Base-by-base conservation (phyloP, 1,284 basidiomycete genomes). In the Paramarasmius palmivorus region DNA sequence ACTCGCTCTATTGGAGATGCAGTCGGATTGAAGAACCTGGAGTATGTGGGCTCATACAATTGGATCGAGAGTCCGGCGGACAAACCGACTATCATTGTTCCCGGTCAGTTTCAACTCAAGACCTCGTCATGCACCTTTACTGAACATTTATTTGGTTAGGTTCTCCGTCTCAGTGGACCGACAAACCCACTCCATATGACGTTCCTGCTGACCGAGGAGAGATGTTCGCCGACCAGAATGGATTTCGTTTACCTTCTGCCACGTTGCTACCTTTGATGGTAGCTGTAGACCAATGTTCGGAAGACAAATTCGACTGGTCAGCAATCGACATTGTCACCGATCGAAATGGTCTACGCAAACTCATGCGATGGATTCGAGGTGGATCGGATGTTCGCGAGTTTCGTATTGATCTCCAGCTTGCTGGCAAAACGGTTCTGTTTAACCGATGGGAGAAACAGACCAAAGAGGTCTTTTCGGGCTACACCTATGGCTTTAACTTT, bases 361-460 rank as follows among this genome's bases (percentile, higher is more conserved):
- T 86, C 4, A 57, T 80, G 15, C 67, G 80, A 17, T 86, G 82
- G 82, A 68, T 79, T 45, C 63, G 63, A n/a, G 68, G 65, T 14
- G 55, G 58, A 15, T 63, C 59, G 0, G 62, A 41, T 48, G 20
- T 9, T 7, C 61, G 6, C 68, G 75, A 80, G 48, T 86, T 84
- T 60, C 67, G 83, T 14, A 81, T 86, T 51, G 83, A 86, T 58
- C 60, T 77, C 12, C 77, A 83, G 60, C 70, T 84, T 8, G 79
- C 72, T 4, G 82, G 83, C 8, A 63, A 70, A 50, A 84, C 83
- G 0, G 63, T 84, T 3, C 60, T 87, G 14, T 65, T 86, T 59
- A 79, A 75, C 53, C 72, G 83, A 3, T 78, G 78, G 76, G 74
- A 79, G 53, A 67, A 66, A 54, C 57, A 66, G 1, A 71, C 68